Percentiles rank a stretch among this genome's conserved stretches.
Conservation (phyloP, 2,329 filamentous ascomycete species). For the Aspergillus sp. region DNA sequence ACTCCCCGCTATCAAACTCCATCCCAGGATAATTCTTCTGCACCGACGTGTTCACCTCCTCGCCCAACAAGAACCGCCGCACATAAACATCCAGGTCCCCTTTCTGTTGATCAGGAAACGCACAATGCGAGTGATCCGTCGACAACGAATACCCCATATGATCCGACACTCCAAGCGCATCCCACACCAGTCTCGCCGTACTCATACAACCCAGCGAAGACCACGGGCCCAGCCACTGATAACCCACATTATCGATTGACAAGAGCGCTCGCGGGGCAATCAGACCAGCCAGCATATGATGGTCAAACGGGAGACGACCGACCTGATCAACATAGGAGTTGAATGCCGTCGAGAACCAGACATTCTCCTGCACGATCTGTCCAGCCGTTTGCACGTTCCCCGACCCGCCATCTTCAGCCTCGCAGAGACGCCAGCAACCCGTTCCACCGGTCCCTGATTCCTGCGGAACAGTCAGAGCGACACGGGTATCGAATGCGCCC, state of each 20-base stretch:
- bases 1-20: slow-evolving; percentile 2
- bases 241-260: slow-evolving; percentile 5
- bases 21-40: slow-evolving; percentile 9
- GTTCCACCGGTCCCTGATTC: slow-evolving; percentile 63
- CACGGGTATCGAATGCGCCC: slow-evolving; percentile 58
- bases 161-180: slow-evolving; percentile 5
- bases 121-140: slow-evolving; percentile 56
- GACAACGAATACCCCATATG: slow-evolving; percentile 58
- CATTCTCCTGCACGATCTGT: slow-evolving; percentile 61
- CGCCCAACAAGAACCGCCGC: slow-evolving; percentile 53
- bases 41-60: slow-evolving; percentile 26
- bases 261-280: slow-evolving; percentile 57
- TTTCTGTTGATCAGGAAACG: slow-evolving; percentile 55
- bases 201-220: slow-evolving; percentile 8
- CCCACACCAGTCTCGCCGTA: slow-evolving; percentile 1
- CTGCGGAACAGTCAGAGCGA: slow-evolving; percentile 62
- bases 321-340: slow-evolving; percentile 52
- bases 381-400: slow-evolving; percentile 61
- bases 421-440: slow-evolving; percentile 60
- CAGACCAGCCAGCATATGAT: slow-evolving; percentile 59
- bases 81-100: slow-evolving; percentile 56
- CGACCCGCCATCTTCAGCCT: slow-evolving; percentile 51
- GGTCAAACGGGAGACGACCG: slow-evolving; percentile 54
- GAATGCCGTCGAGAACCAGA: slow-evolving; percentile 61
- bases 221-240: slow-evolving; percentile 9